Base-by-base conservation (phyloP, 129 eudicot species). In the Tagetes patula region DNA sequence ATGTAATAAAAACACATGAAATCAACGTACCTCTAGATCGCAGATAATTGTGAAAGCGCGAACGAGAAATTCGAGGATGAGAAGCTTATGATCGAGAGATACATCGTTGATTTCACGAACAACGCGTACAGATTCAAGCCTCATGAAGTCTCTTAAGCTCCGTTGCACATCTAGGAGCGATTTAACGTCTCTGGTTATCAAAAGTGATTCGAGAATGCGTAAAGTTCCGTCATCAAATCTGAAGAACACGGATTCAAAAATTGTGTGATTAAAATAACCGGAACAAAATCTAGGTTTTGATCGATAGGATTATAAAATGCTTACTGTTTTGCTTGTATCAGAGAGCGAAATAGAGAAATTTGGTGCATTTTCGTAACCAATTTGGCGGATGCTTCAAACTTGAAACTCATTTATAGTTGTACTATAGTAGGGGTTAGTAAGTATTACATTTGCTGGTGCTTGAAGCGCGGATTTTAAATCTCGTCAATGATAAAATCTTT, bases 191-290 rank as follows among this genome's bases (percentile, higher is more conserved):
- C 76, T 84, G 69, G 82, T 62, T 49, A 78, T 81, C 70, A 92
- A 58, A 41, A 81, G 56, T 32, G 89, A 76, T 53, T 89, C 92
- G 58, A 89, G 82, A 74, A 85, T 80, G 58, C 85, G 82, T 46
- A 89, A 58, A 10, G 91, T 87, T 71, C 53, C 83, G 10, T 84
- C 83, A 61, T 89, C 87, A 52, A 92, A 81, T 76, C 96, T 92
- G 86, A 53, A 39, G 46, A 46, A 38, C 67, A 71, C 69, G 6
- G 55, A 56, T 59, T 8, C 50, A 43, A 46, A 11, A 50, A 41
- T n/a, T 13, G 67, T 40, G 48, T 33, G 33, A 62, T 47, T 20
- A 8, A 54, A 4, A 59, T 31, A n/a, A 43, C 60, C 9, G 12
- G 56, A 74, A 8, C 47, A 61, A 55, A 0, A 2, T 40, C 14